Base-by-base conservation (phyloP, 257 asterid genomes). In the Forsythia viridissima region DNA sequence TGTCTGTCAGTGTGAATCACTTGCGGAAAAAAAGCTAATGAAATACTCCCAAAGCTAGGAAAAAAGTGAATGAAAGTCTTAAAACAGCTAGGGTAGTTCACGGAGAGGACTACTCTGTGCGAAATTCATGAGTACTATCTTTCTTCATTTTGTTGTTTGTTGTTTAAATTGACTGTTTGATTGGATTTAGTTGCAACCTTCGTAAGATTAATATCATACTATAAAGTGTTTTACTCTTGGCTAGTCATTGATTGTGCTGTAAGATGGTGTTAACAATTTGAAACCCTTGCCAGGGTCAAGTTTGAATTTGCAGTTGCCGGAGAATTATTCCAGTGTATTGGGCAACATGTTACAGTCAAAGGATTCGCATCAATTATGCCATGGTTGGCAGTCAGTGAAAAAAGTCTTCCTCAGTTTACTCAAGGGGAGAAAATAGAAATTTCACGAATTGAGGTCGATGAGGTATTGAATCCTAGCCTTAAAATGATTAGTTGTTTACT, bases 281-380 rank as follows among this genome's bases (percentile, higher is more conserved):
- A 24, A 79, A 76, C 77, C 70, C 66, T 73, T 70, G 82, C 78
- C 86, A 93, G 93, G 92, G 82, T 78, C 76, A 93, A 89, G 70
- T 76, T 92, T 82, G 93, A 87, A 73, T 91, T 93, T 86, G 91
- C 81, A 86, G 84, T 90, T 74, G 92, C 96, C 21, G 93, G 96
- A 76, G 98, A 93, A 82, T 71, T 80, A 75, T 93, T 93, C 84
- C 88, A 91, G 74, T 91, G 92, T 75, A 82, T 85, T 81, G 98
- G 98, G 73, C 93, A 89, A 78, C 91, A 79, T 61, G 94, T 90
- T 80, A 82, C 57, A 13, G 80, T 78, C 76, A 91, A 90, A 81
- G 97, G 97, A 84, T 93, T 93, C 84, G 92, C 97, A 42, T 83
- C 97, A 61, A 86, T 93, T 75, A 93, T 93, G 97, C 96, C 98